Percentiles rank a stretch among this genome's conserved stretches.
phyloP scores from a whole-genome alignment of 2,329 filamentous ascomycete species.

The Beauveria varroae region DNA sequence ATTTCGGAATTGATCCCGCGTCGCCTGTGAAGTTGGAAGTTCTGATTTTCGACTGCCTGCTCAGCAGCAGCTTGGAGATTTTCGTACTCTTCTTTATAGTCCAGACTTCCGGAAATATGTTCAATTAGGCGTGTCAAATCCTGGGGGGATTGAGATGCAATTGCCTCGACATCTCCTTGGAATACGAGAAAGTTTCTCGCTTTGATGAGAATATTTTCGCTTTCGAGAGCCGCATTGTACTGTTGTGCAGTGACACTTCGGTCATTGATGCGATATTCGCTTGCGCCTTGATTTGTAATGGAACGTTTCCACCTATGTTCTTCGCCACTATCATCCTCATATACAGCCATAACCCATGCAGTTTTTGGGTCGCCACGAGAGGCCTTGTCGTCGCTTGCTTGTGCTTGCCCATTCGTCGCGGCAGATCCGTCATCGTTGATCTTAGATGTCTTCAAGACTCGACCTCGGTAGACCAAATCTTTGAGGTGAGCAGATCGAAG shows the following conservation, averaged over 20 bases:
- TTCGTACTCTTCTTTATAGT: constrained; percentile 93
- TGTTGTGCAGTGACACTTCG: constrained; percentile 78
- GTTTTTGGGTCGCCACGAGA: constrained; percentile 81
- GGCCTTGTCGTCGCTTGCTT: constrained; percentile 53
- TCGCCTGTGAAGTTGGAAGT: constrained; percentile 78
- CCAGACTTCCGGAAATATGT: constrained; percentile 92
- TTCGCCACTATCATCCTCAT: constrained; percentile 92
- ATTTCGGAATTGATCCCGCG: constrained; percentile 96
- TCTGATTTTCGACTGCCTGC: constrained; percentile 80
- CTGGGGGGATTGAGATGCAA: constrained; percentile 89
- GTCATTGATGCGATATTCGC: constrained; percentile 97
- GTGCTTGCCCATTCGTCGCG: constrained; percentile 52
- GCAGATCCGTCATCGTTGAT: constrained; percentile 88
- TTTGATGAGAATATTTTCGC: constrained; percentile 95
- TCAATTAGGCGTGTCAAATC: constrained; percentile 92
- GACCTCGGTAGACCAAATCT: constrained; percentile 92
- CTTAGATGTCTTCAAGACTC: constrained; percentile 84
- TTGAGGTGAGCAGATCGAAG: constrained; percentile 87
- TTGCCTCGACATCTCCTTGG: constrained; percentile 94
- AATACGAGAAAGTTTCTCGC: constrained; percentile 97
- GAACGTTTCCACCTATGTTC: constrained; percentile 93
- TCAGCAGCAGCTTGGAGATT: constrained; percentile 79
- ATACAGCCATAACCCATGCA: constrained; percentile 98
- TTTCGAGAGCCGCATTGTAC: constrained; percentile 88
- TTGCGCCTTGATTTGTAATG: constrained; percentile 81